phyloP scores from a whole-genome alignment of 2,329 filamentous ascomycete genomes.

The Torrubiellomyces zombiae region DNA sequence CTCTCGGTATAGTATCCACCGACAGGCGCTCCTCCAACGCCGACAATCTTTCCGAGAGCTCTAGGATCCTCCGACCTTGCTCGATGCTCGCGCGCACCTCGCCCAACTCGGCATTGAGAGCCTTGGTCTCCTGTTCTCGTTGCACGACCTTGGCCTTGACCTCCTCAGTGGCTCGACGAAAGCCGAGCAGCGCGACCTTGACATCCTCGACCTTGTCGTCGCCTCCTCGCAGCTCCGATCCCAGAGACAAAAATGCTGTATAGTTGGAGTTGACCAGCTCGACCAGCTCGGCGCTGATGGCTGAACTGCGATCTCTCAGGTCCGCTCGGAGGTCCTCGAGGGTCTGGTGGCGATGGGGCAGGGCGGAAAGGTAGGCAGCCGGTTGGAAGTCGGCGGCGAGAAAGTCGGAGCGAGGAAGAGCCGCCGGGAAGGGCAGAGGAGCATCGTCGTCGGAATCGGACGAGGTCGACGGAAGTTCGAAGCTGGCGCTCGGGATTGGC shows the following conservation, averaged over 20 bases:
- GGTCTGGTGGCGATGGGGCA: slow-evolving; percentile 81
- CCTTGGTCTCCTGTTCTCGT: slow-evolving; percentile 44
- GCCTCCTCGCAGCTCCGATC: slow-evolving; percentile 66
- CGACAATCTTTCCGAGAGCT: slow-evolving; percentile 45
- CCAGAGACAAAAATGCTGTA: slow-evolving; percentile 73
- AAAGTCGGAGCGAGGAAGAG: slow-evolving; percentile 72
- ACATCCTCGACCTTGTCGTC: slow-evolving; percentile 87
- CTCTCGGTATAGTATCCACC: slow-evolving; percentile 23
- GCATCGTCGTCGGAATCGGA: slow-evolving; percentile 35
- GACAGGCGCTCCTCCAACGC: slow-evolving; percentile 48
- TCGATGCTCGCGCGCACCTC: slow-evolving; percentile 48
- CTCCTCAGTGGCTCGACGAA: slow-evolving; percentile 64
- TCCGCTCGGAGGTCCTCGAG: slow-evolving; percentile 85
- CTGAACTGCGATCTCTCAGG: slow-evolving; percentile 61
- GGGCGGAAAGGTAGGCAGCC: slow-evolving; percentile 60
- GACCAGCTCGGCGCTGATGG: slow-evolving; percentile 71
- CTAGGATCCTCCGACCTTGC: slow-evolving; percentile 43
- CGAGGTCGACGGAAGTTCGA: slow-evolving; percentile 4
- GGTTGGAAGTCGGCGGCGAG: slow-evolving; percentile 63
- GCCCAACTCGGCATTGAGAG: slow-evolving; percentile 49
- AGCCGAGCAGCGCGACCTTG: slow-evolving; percentile 70
- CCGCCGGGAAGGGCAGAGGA: slow-evolving; percentile 73
- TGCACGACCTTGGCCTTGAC: slow-evolving; percentile 50
- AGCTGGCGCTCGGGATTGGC: slow-evolving; percentile 3
- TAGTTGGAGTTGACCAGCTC: slow-evolving; percentile 95